These are phyloP conservation scores for Dimocarpus longan DNA, from an alignment of 345 rosid species.

Conservation along the genomic window DNA sequence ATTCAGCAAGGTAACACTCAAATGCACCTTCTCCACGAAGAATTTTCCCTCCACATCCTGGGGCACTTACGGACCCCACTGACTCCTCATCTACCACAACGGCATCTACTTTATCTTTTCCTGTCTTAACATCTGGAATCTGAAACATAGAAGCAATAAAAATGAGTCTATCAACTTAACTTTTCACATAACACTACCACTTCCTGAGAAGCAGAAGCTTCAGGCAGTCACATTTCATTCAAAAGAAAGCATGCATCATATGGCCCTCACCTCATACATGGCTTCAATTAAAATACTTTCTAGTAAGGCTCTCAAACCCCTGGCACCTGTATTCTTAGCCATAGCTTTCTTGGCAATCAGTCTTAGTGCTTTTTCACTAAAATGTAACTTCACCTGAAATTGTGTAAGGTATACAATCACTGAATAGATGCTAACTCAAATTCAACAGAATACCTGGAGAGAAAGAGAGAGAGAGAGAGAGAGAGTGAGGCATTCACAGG, in stretches of 20 bases:
- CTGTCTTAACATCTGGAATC: conserved; percentile 80
- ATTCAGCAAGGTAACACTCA: conserved; percentile 53
- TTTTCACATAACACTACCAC: conserved; percentile 7
- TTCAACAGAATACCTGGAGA: not conserved
- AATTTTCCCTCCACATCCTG: conserved; percentile 74
- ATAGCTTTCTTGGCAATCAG: conserved; percentile 78
- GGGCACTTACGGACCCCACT: conserved; percentile 53
- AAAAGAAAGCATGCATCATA: not conserved
- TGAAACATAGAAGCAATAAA: conserved; percentile 38
- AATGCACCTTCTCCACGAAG: conserved; percentile 80
- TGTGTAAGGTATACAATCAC: conserved; percentile 9
- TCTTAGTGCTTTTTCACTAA: conserved; percentile 76
- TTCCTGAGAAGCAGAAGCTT: not conserved
- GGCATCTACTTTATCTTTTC: conserved; percentile 69
- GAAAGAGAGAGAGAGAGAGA: not conserved
- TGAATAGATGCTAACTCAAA: conserved; percentile 8
- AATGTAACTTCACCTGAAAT: conserved; percentile 87
- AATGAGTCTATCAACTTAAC: not conserved
- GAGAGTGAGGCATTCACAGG: not conserved
- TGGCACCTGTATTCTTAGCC: conserved; percentile 93
- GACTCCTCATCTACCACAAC: conserved; percentile 86
- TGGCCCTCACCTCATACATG: conserved; percentile 80
- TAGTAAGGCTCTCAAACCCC: conserved; percentile 87
- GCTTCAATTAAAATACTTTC: conserved; percentile 91
- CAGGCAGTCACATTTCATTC: not conserved